phyloP scores from a whole-genome alignment of 352 stramenopile genomes.

The Phytophthora hybrid region DNA sequence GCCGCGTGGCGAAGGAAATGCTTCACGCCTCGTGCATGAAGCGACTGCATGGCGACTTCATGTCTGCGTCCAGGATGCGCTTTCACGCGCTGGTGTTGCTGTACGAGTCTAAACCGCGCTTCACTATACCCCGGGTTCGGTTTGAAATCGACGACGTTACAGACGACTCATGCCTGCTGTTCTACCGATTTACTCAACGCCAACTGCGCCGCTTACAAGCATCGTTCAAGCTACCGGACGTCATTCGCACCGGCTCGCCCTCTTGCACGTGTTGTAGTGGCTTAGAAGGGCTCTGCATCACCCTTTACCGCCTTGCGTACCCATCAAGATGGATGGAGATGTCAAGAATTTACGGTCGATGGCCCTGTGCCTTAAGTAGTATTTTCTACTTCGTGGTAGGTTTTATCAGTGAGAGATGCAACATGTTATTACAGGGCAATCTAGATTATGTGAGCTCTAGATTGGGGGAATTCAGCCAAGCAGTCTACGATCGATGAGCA shows the following conservation, averaged over 20 bases:
- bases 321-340: not conserved
- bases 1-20: not conserved
- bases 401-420: not conserved
- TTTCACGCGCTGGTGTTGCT: not conserved
- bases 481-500: not conserved
- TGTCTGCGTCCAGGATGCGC: not conserved
- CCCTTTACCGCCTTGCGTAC: not conserved
- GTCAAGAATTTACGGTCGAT: not conserved
- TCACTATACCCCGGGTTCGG: not conserved
- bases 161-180: not conserved
- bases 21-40: not conserved
- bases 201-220: not conserved
- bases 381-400: not conserved
- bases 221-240: not conserved
- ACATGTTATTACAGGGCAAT: not conserved
- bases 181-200: not conserved
- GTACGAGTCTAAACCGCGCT: not conserved
- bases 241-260: not conserved
- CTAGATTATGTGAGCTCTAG: not conserved
- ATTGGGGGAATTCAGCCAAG: not conserved
- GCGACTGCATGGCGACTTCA: not conserved
- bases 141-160: not conserved
- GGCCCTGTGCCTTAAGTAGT: not conserved
- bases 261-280: not conserved
- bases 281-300: not conserved